Evolutionary conservation across 192 early-diverging fungal genomes (phyloP).

Genomic region (Coemansia sp.): DNA sequence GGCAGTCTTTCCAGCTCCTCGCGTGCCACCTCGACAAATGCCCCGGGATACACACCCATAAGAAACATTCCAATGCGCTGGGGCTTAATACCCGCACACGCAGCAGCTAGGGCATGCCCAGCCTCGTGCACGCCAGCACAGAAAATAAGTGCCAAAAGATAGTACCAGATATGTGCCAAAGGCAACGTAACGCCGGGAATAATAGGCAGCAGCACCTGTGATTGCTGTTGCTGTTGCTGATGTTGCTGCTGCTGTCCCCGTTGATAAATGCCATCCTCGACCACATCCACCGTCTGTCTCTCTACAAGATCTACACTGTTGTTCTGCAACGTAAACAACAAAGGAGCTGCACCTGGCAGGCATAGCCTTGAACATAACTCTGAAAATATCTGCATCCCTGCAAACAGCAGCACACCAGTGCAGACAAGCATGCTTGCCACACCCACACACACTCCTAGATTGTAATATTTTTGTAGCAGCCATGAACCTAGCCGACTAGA

Average conservation of each 20-base stretch:
- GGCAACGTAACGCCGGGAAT: constrained; percentile 45
- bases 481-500: neutral
- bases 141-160: constrained; percentile 13
- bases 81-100: constrained; percentile 4
- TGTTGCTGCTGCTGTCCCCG: too few relatives aligned
- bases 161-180: constrained; percentile 27
- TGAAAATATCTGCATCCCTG: too few relatives aligned
- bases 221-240: too few relatives aligned
- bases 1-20: constrained; percentile 15
- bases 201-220: constrained; percentile 17
- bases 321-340: neutral
- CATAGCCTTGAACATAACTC: too few relatives aligned
- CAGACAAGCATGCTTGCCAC: neutral
- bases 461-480: neutral
- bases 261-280: too few relatives aligned
- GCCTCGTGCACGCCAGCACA: constrained; percentile 35
- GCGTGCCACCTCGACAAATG: constrained; percentile 35
- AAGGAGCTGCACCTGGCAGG: neutral
- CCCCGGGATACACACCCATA: constrained; percentile 34
- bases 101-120: constrained; percentile 40
- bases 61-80: constrained; percentile 27
- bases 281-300: too few relatives aligned
- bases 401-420: neutral
- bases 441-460: neutral
- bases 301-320: neutral